Conservation (phyloP, 75 land plant species). For the Cryptomeria japonica region DNA sequence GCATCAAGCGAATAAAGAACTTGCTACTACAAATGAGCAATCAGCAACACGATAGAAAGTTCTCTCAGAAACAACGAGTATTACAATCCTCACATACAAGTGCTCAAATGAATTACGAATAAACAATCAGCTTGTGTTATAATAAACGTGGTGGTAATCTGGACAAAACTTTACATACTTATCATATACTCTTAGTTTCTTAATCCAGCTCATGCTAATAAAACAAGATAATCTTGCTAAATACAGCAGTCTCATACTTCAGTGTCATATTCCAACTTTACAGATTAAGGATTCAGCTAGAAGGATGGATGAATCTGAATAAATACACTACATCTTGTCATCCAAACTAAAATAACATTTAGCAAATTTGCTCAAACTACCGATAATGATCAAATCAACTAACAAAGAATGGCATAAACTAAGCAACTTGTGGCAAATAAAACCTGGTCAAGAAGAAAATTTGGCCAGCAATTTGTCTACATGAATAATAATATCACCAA, state of each 20-base stretch:
- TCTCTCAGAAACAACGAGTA: background rate
- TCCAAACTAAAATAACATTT: background rate
- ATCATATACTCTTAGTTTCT: background rate
- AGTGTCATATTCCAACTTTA: background rate
- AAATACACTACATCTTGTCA: background rate
- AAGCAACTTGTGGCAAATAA: background rate
- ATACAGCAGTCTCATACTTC: background rate
- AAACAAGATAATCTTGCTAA: background rate
- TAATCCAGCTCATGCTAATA: background rate
- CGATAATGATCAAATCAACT: background rate
- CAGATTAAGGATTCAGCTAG: background rate
- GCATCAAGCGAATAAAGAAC: background rate
- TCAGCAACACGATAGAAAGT: background rate
- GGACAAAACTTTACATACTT: background rate
- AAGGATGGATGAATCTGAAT: background rate
- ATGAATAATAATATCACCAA: constrained; percentile 84
- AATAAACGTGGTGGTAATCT: background rate
- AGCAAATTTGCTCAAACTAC: background rate
- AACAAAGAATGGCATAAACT: constrained; percentile 5
- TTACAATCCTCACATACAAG: background rate
- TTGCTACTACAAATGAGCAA: background rate
- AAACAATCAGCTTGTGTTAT: background rate
- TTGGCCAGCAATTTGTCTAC: constrained; percentile 83
- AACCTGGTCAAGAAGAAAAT: constrained; percentile 39
- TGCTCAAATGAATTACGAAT: background rate